phyloP scores from a whole-genome alignment of 2,329 filamentous ascomycete species.

The Colletotrichum sp. region DNA sequence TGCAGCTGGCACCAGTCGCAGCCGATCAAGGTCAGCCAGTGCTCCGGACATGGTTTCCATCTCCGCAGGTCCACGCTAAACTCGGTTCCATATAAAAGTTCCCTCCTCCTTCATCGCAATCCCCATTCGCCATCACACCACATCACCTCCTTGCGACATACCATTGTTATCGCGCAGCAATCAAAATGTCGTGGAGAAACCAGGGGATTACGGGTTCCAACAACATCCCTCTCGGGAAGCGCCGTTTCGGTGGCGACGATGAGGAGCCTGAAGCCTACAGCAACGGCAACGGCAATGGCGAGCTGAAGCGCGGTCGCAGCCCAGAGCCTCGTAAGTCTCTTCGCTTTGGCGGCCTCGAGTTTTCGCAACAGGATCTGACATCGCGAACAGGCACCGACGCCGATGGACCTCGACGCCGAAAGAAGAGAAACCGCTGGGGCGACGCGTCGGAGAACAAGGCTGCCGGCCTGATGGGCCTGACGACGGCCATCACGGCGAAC shows the following conservation, averaged over 20 bases:
- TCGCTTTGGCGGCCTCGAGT: background rate
- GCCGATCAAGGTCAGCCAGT: background rate
- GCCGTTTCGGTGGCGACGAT: constrained; percentile 78
- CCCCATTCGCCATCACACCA: background rate
- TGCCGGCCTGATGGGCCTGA: constrained; percentile 94
- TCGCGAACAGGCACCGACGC: constrained; percentile 50
- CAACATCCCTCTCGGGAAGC: constrained; percentile 92
- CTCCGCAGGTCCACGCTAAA: constrained; percentile 1
- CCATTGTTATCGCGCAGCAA: constrained; percentile 1
- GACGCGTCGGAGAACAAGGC: constrained; percentile 98
- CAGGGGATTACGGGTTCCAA: constrained; percentile 97
- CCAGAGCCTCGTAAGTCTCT: constrained; percentile 74
- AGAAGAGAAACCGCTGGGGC: constrained; percentile 99
- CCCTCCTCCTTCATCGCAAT: constrained; percentile 5
- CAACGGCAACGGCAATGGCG: constrained; percentile 44
- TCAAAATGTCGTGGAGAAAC: constrained; percentile 69
- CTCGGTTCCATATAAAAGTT: constrained; percentile 13
- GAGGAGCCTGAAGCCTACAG: constrained; percentile 32
- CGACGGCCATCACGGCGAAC: constrained; percentile 93
- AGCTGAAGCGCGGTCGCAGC: constrained; percentile 88
- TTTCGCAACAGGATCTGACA: constrained; percentile 27
- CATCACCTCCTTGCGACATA: background rate
- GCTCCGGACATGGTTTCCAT: background rate
- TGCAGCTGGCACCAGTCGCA: background rate
- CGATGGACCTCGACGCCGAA: constrained; percentile 87